These are phyloP conservation scores for Rheum nobile DNA, from an alignment of 148 eudicot species.

Conservation along the genomic window DNA sequence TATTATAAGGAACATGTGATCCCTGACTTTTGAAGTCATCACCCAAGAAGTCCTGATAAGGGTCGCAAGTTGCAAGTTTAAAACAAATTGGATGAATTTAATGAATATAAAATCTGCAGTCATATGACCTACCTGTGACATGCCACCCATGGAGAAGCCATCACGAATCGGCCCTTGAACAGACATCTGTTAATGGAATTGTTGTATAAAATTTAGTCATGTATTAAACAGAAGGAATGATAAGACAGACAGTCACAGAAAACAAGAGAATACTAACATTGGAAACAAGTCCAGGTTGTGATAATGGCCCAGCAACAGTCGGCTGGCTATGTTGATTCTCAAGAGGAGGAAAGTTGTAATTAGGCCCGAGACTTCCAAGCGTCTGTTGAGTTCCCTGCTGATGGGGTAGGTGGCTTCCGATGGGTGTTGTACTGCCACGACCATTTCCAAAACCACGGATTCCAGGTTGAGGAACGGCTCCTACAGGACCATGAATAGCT, in stretches of 20 bases:
- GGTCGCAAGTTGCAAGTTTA: background rate
- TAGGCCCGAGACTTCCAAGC: constrained; percentile 64
- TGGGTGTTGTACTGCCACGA: constrained; percentile 79
- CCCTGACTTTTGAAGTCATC: constrained; percentile 99
- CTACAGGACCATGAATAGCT: constrained; percentile 90
- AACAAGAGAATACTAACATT: constrained; percentile 38
- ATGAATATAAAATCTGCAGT: background rate
- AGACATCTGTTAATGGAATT: too few species aligned
- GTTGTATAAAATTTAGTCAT: too few species aligned
- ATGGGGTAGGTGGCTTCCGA: constrained; percentile 84
- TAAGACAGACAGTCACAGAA: background rate
- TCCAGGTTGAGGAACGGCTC: constrained; percentile 90
- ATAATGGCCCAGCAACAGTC: constrained; percentile 76
- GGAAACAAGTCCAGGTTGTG: constrained; percentile 89
- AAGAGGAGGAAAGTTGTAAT: constrained; percentile 63
- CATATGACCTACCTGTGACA: constrained; percentile 76
- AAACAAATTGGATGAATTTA: background rate
- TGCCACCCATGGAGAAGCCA: constrained; percentile 86
- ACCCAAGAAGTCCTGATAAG: constrained; percentile 75
- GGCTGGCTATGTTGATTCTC: constrained; percentile 88
- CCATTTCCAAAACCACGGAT: constrained; percentile 88
- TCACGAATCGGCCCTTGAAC: constrained; percentile 84
- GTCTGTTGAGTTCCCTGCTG: constrained; percentile 76
- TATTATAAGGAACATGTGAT: constrained; percentile 90
- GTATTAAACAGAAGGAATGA: background rate